A percentile compares a stretch with the other conserved stretches of the same genome.
phyloP scores from a whole-genome alignment of 768 basidiomycete genomes.

The Agaricus sinodeliciosus region DNA sequence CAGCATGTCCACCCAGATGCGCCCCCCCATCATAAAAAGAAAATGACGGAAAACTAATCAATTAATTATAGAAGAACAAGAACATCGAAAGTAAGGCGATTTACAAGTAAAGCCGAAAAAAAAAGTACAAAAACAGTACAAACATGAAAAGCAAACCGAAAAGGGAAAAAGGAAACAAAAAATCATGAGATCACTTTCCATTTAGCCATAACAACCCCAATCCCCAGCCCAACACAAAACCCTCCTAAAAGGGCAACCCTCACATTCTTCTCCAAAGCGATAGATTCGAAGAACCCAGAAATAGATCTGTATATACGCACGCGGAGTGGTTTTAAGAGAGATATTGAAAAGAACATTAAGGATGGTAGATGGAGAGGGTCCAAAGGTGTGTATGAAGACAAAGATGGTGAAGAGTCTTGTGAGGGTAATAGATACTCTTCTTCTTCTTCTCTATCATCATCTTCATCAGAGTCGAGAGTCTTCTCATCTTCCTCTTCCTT shows the following conservation, averaged over 20 bases:
- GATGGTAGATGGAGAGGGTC: constrained; percentile 68
- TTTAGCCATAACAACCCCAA: constrained; percentile 16
- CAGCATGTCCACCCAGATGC: too few relatives aligned
- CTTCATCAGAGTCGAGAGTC: too few relatives aligned
- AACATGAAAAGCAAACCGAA: too few relatives aligned
- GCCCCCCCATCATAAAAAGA: too few relatives aligned
- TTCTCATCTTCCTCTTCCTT: not conserved
- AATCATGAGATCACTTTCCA: not conserved
- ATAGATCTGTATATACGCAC: constrained; percentile 20
- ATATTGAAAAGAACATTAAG: constrained; percentile 52
- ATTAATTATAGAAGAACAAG: too few relatives aligned
- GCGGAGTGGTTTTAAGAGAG: constrained; percentile 45
- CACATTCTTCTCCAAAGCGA: constrained; percentile 21
- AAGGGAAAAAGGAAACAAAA: not conserved
- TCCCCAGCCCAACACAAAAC: constrained; percentile 32
- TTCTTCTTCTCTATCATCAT: too few relatives aligned
- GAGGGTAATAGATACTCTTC: not conserved
- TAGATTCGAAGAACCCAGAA: constrained; percentile 14
- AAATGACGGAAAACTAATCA: too few relatives aligned
- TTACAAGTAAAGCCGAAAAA: not conserved
- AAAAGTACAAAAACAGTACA: too few relatives aligned
- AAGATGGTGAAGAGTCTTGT: not conserved
- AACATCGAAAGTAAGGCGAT: too few relatives aligned
- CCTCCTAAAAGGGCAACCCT: constrained; percentile 29
- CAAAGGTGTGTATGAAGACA: constrained; percentile 20